Conservation (phyloP, 1,139 yeast species). For the Torulaspora globosa region DNA sequence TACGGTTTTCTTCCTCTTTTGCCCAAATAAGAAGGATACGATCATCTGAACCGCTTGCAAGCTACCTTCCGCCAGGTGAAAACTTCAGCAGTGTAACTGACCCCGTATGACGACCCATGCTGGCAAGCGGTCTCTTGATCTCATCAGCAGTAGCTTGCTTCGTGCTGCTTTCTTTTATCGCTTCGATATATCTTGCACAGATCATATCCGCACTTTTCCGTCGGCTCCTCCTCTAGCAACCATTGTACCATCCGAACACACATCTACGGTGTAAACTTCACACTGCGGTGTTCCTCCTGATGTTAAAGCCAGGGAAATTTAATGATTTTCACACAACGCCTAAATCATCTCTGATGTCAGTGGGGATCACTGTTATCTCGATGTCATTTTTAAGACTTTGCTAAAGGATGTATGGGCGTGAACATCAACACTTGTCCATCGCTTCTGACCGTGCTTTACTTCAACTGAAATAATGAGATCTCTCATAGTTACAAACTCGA, state of each 20-base stretch:
- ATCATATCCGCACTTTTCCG: slow-evolving; percentile 92
- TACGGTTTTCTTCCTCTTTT: slow-evolving; percentile 75
- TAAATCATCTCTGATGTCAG: neutral
- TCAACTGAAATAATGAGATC: neutral
- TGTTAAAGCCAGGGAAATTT: slow-evolving; percentile 86
- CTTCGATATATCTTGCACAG: slow-evolving; percentile 53
- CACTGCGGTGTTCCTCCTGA: slow-evolving; percentile 70
- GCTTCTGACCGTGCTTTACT: neutral
- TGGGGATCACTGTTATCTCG: neutral
- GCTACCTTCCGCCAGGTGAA: slow-evolving; percentile 83
- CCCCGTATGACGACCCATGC: slow-evolving; percentile 84
- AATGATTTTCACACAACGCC: slow-evolving; percentile 57
- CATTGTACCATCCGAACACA: slow-evolving; percentile 76
- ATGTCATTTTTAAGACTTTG: neutral
- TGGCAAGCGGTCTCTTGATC: slow-evolving; percentile 55
- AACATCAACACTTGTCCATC: slow-evolving; percentile 11
- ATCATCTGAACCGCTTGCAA: slow-evolving; percentile 95
- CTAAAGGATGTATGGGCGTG: slow-evolving; percentile 11
- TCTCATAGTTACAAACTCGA: slow-evolving; percentile 22
- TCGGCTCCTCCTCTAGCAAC: slow-evolving; percentile 95
- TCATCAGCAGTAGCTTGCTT: slow-evolving; percentile 35
- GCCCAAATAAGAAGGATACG: slow-evolving; percentile 91
- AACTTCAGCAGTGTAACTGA: slow-evolving; percentile 91
- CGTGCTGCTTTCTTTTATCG: slow-evolving; percentile 27
- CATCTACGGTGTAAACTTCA: slow-evolving; percentile 80